A percentile compares a stretch with the other conserved stretches of the same genome.
Conservation (phyloP, 1,284 basidiomycete species). For the Marasmius tenuissimus region DNA sequence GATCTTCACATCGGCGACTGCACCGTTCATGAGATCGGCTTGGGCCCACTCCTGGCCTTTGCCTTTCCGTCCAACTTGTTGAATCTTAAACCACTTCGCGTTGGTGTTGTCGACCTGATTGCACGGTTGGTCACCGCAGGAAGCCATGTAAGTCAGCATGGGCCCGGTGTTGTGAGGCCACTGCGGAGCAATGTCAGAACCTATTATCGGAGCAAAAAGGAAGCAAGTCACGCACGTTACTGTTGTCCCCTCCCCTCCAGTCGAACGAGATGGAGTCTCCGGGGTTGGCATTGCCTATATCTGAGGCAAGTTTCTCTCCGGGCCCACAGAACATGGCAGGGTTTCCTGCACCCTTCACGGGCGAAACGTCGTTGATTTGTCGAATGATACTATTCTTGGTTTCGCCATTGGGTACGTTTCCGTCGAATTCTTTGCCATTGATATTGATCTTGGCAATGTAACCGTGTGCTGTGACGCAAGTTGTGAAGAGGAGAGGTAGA, state of each 20-base stretch:
- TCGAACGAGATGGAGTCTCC: conserved; percentile 59
- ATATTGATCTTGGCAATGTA: conserved; percentile 52
- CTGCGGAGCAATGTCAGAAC: conserved; percentile 29
- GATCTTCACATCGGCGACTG: conserved; percentile 47
- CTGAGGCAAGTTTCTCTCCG: conserved; percentile 48
- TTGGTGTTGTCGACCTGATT: conserved; percentile 55
- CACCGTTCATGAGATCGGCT: conserved; percentile 30
- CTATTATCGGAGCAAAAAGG: conserved; percentile 5
- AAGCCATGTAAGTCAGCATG: conserved; percentile 70
- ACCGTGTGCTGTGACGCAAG: conserved; percentile 57
- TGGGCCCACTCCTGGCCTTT: conserved; percentile 45
- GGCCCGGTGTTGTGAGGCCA: conserved; percentile 77
- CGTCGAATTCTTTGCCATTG: conserved; percentile 53
- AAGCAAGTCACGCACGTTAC: conserved; percentile 39
- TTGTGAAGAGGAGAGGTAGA: conserved; percentile 28
- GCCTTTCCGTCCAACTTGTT: conserved; percentile 34
- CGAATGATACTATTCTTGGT: conserved; percentile 56
- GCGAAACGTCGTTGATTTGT: conserved; percentile 51
- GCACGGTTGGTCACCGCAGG: conserved; percentile 57
- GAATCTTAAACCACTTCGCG: conserved; percentile 72
- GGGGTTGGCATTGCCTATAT: conserved; percentile 60
- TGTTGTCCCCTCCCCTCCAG: conserved; percentile 55
- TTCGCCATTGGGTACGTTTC: conserved; percentile 48
- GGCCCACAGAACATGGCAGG: conserved; percentile 63
- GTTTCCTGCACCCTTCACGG: conserved; percentile 65